phyloP scores from a whole-genome alignment of 306 rosid species.

The Medicago lupulina region DNA sequence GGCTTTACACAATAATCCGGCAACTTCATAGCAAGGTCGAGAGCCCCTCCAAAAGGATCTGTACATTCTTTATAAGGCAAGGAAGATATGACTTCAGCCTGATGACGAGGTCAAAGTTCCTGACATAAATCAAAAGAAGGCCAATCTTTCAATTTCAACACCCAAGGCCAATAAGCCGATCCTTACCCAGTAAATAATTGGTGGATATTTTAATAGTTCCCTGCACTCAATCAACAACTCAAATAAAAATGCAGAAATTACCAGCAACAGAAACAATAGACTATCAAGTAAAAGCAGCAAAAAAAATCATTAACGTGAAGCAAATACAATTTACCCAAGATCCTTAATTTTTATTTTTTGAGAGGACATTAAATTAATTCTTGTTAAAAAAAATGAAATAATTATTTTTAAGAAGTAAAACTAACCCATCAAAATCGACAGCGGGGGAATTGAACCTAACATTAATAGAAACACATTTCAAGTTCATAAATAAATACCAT shows the following conservation, averaged over 20 bases:
- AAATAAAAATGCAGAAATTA: conserved; percentile 18
- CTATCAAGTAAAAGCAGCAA: not conserved
- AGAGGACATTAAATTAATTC: too few species aligned
- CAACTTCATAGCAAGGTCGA: conserved; percentile 64
- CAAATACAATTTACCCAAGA: conserved; percentile 10
- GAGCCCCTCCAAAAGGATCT: conserved; percentile 60
- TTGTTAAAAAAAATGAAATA: too few species aligned
- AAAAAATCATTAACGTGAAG: not conserved
- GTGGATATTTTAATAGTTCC: conserved; percentile 72
- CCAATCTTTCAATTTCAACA: conserved; percentile 87
- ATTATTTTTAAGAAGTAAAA: too few species aligned
- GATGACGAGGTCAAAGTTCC: conserved; percentile 79
- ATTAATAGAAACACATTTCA: too few species aligned
- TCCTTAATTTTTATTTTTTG: too few species aligned
- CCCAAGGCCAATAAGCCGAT: conserved; percentile 63
- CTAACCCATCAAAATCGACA: too few species aligned
- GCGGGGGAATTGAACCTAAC: too few species aligned
- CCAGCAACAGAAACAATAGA: not conserved
- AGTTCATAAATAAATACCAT: too few species aligned
- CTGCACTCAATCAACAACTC: conserved; percentile 51
- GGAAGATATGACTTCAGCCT: conserved; percentile 70
- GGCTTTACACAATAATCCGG: conserved; percentile 54
- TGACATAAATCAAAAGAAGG: conserved; percentile 76
- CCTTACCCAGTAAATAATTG: conserved; percentile 79
- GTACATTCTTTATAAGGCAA: conserved; percentile 82